These are phyloP conservation scores for Fusarium torreyae DNA, from an alignment of 2,329 filamentous ascomycete species.

Conservation along the genomic window DNA sequence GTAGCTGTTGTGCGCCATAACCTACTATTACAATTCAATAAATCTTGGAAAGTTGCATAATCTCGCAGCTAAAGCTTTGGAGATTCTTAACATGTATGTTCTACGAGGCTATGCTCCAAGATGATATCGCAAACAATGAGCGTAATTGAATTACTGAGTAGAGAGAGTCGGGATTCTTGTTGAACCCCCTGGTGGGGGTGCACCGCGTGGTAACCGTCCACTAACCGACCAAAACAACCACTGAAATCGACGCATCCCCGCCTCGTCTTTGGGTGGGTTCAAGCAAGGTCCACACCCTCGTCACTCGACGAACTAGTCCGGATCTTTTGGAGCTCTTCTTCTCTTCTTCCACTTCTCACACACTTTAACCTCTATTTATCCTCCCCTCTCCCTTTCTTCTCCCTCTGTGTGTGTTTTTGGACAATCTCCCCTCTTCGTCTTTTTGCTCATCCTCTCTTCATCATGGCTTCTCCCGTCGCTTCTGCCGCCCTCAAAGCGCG, in stretches of 20 bases:
- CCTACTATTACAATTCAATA: too few relatives aligned
- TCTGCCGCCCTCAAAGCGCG: conserved; percentile 83
- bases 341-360: conserved; percentile 23
- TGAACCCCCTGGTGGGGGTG: background rate
- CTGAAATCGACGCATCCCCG: conserved; percentile 26
- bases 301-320: conserved; percentile 44
- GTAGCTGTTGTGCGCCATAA: too few relatives aligned
- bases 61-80: too few relatives aligned
- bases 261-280: conserved; percentile 21
- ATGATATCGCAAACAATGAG: too few relatives aligned
- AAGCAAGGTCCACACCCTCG: conserved; percentile 40
- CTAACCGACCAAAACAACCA: conserved; percentile 28
- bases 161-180: too few relatives aligned
- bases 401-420: conserved; percentile 10
- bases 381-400: conserved; percentile 10
- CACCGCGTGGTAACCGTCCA: conserved; percentile 20
- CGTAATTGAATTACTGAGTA: too few relatives aligned
- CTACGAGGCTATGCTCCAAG: too few relatives aligned
- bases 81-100: too few relatives aligned
- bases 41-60: too few relatives aligned
- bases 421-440: conserved; percentile 44
- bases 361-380: conserved; percentile 34
- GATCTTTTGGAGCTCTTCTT: conserved; percentile 30
- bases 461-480: conserved; percentile 69
- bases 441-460: conserved; percentile 26